These are phyloP conservation scores for Argentina anserina DNA, from an alignment of 306 rosid species.

Conservation along the genomic window DNA sequence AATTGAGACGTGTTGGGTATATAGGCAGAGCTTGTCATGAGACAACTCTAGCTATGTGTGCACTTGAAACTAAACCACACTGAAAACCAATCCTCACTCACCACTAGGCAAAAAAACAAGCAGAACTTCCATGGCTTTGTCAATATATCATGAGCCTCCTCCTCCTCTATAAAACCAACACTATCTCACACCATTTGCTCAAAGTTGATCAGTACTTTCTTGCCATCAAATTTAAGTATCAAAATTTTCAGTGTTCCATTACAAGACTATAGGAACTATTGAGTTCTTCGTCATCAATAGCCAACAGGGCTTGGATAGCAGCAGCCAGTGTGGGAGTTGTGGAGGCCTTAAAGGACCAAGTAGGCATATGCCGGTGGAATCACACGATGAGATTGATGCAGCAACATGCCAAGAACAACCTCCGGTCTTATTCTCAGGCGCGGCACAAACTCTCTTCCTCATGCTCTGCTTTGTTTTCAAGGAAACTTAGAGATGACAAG, in stretches of 20 bases:
- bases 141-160: neutral
- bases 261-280: neutral
- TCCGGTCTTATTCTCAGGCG: slow-evolving; percentile 29
- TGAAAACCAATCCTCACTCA: neutral
- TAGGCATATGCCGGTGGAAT: slow-evolving; percentile 49
- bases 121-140: neutral
- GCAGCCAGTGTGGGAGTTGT: slow-evolving; percentile 36
- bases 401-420: slow-evolving; percentile 35
- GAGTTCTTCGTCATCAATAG: slow-evolving; percentile 6
- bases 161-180: neutral
- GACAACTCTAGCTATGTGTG: neutral
- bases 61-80: neutral
- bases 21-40: neutral
- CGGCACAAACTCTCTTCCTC: slow-evolving; percentile 27
- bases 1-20: neutral
- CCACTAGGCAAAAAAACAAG: neutral
- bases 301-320: slow-evolving; percentile 23
- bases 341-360: slow-evolving; percentile 55
- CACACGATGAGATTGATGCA: slow-evolving; percentile 28
- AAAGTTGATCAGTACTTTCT: neutral
- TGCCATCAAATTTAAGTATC: neutral
- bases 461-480: slow-evolving; percentile 30
- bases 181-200: neutral
- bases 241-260: neutral
- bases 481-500: slow-evolving; percentile 36